A percentile compares a stretch with the other conserved stretches of the same genome.
These are phyloP conservation scores for Lathyrus tuberosus DNA, from an alignment of 306 rosid genomes.

Conservation along the genomic window DNA sequence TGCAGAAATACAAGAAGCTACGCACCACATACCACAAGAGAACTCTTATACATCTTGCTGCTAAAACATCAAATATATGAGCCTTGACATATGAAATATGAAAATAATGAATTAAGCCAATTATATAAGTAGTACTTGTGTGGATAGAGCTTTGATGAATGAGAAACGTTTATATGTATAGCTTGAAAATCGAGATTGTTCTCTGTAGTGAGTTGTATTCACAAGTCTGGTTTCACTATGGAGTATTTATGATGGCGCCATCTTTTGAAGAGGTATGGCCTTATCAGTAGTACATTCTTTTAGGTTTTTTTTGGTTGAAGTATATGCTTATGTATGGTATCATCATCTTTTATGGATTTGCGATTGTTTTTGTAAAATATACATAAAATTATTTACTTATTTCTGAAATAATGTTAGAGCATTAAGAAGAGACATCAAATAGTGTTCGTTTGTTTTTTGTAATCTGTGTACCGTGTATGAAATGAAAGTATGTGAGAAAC, in stretches of 20 bases:
- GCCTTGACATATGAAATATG: conserved; percentile 6
- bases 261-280: conserved; percentile 12
- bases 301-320: not conserved
- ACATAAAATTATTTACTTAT: not conserved
- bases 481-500: not conserved
- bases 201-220: conserved; percentile 2
- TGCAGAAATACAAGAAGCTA: conserved; percentile 83
- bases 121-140: conserved; percentile 1
- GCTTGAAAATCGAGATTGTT: conserved; percentile 25
- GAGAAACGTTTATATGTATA: conserved; percentile 29
- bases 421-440: not conserved
- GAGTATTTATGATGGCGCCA: conserved; percentile 8
- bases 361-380: not conserved
- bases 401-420: not conserved
- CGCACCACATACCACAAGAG: conserved; percentile 73
- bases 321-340: not conserved
- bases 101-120: not conserved
- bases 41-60: conserved; percentile 80
- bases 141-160: conserved; percentile 30
- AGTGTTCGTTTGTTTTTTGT: not conserved
- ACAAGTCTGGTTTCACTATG: not conserved
- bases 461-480: not conserved
- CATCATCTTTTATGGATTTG: not conserved
- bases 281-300: not conserved
- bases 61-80: conserved; percentile 61